phyloP scores from a whole-genome alignment of 805 yeast species.

The Vanderwaltozyma polyspora region DNA sequence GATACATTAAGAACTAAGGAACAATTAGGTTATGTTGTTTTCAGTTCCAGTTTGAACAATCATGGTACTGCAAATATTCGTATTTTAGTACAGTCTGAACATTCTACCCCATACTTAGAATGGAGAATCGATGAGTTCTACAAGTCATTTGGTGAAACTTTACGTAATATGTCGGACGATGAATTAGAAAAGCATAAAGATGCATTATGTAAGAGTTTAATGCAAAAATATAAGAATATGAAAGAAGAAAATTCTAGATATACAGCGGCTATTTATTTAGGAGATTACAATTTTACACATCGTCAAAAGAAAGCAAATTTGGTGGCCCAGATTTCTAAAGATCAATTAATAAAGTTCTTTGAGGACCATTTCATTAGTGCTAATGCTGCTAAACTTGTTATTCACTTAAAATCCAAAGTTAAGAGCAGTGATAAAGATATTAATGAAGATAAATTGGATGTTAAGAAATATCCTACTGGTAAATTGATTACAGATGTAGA shows the following conservation, averaged over 20 bases:
- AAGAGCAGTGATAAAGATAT: slow-evolving; percentile 9
- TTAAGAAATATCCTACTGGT: slow-evolving; percentile 38
- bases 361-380: slow-evolving; percentile 31
- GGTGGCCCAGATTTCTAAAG: slow-evolving; percentile 42
- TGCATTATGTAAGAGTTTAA: slow-evolving; percentile 53
- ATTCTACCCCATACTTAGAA: slow-evolving; percentile 61
- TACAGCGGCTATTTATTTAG: slow-evolving; percentile 59
- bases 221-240: slow-evolving; percentile 66
- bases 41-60: slow-evolving; percentile 57
- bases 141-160: slow-evolving; percentile 32
- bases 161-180: slow-evolving; percentile 44
- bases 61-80: slow-evolving; percentile 53
- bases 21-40: slow-evolving; percentile 90
- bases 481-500: slow-evolving; percentile 34
- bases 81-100: slow-evolving; percentile 75
- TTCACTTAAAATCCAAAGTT: slow-evolving; percentile 49
- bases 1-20: slow-evolving; percentile 85
- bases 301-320: slow-evolving; percentile 46
- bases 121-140: slow-evolving; percentile 65
- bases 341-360: slow-evolving; percentile 49
- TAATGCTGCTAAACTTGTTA: slow-evolving; percentile 35
- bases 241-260: slow-evolving; percentile 60
- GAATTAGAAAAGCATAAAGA: slow-evolving; percentile 61
- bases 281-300: slow-evolving; percentile 65
- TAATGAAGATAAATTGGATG: slow-evolving; percentile 17